Evolutionary conservation across 306 rosid species (phyloP).

Genomic region (Cyclanthera cordifolia): DNA sequence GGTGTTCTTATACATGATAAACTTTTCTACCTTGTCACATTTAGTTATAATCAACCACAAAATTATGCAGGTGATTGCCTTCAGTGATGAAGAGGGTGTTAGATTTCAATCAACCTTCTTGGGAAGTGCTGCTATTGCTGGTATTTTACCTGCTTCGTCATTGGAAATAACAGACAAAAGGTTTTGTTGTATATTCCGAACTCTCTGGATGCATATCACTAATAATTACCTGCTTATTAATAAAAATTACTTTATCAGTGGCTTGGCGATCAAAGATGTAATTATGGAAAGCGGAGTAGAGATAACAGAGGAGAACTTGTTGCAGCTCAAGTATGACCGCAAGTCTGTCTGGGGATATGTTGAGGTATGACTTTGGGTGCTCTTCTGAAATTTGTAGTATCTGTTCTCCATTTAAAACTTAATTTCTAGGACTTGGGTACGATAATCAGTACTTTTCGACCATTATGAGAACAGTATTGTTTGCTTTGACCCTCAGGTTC

Average conservation of each 20-base stretch:
- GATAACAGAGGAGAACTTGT: constrained; percentile 47
- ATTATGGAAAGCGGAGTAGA: constrained; percentile 50
- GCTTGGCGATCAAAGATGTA: constrained; percentile 41
- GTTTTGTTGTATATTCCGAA: constrained; percentile 27
- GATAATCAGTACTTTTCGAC: neutral
- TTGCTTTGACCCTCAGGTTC: constrained; percentile 43
- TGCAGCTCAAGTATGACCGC: constrained; percentile 71
- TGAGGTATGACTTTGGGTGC: constrained; percentile 37
- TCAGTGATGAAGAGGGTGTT: constrained; percentile 94
- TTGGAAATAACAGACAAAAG: constrained; percentile 68
- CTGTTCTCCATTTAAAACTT: neutral
- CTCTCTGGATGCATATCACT: neutral
- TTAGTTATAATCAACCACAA: constrained; percentile 10
- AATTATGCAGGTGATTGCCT: constrained; percentile 73
- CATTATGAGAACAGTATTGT: neutral
- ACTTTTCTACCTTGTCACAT: neutral
- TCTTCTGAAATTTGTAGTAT: neutral
- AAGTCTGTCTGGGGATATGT: constrained; percentile 80
- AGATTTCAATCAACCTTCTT: constrained; percentile 89
- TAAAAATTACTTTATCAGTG: constrained; percentile 34
- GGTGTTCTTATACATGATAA: neutral
- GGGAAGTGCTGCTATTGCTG: constrained; percentile 86
- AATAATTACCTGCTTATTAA: constrained; percentile 13
- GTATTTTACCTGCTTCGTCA: constrained; percentile 54
- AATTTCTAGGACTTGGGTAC: neutral